Percentiles rank a stretch among this genome's conserved stretches.
phyloP scores from a whole-genome alignment of 2,329 filamentous ascomycete species.

The Claviceps paspali region DNA sequence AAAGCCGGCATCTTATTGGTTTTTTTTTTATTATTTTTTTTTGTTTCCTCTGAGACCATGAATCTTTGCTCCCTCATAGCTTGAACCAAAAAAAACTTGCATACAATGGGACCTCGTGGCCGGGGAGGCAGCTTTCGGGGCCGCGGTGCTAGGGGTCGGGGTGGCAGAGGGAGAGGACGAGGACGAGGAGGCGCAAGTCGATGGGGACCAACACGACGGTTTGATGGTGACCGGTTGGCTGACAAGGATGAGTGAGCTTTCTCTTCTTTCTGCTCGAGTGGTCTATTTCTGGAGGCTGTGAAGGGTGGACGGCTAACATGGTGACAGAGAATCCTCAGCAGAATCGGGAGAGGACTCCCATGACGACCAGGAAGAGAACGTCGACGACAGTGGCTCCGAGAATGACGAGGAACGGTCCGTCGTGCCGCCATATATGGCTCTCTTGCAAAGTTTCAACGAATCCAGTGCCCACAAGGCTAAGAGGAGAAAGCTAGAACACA shows the following conservation, averaged over 20 bases:
- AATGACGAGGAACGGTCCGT: slow-evolving; percentile 27
- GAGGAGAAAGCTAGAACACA: slow-evolving; percentile 38
- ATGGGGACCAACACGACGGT: slow-evolving; percentile 22
- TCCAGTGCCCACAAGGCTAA: slow-evolving; percentile 33
- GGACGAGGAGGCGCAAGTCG: slow-evolving; percentile 20
- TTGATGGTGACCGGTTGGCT: slow-evolving; percentile 20
- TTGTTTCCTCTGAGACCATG: not conserved
- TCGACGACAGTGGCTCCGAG: slow-evolving; percentile 25
- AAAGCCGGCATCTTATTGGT: not conserved
- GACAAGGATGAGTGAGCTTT: slow-evolving; percentile 22
- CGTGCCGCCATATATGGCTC: slow-evolving; percentile 37
- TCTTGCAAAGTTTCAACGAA: slow-evolving; percentile 42
- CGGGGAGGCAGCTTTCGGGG: slow-evolving; percentile 19
- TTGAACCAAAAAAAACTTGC: not conserved
- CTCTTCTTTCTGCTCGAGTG: not conserved
- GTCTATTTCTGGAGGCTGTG: not conserved
- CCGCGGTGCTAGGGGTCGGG: slow-evolving; percentile 15
- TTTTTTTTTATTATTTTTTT: too few species aligned
- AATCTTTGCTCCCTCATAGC: not conserved
- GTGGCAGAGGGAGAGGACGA: slow-evolving; percentile 11
- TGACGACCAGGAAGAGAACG: slow-evolving; percentile 21
- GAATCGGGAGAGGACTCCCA: slow-evolving; percentile 11
- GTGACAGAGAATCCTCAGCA: slow-evolving; percentile 6
- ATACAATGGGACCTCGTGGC: slow-evolving; percentile 20
- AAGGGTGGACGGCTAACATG: not conserved